phyloP scores from a whole-genome alignment of 352 stramenopile genomes.

The Thalassiosira livingstoniorum region DNA sequence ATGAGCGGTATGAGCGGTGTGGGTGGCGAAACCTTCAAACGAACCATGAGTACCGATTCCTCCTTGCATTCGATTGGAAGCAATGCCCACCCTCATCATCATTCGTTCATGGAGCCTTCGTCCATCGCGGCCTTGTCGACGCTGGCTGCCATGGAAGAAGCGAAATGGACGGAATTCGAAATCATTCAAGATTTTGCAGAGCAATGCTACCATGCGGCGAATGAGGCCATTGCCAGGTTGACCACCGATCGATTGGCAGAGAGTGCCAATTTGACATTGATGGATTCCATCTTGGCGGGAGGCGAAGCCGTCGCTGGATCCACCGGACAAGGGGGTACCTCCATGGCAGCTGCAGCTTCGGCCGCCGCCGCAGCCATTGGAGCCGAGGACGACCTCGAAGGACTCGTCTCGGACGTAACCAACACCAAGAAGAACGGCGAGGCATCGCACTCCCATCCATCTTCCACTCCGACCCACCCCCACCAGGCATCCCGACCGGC shows the following conservation, averaged over 20 bases:
- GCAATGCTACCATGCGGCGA: constrained; percentile 64
- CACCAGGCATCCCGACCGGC: background rate
- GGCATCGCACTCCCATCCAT: background rate
- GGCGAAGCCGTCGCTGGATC: background rate
- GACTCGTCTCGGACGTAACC: too few species aligned
- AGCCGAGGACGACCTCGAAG: background rate
- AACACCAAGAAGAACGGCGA: background rate
- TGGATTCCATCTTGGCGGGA: constrained; percentile 38
- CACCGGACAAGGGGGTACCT: background rate
- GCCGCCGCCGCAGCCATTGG: too few species aligned
- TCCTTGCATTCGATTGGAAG: background rate
- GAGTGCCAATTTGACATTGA: constrained; percentile 74
- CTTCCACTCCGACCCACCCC: background rate
- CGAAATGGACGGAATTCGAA: constrained; percentile 60
- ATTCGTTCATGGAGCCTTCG: too few species aligned
- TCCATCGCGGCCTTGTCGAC: constrained; percentile 6
- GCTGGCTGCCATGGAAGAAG: constrained; percentile 35
- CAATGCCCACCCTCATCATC: background rate
- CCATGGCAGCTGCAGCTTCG: too few species aligned
- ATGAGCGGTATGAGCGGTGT: too few species aligned
- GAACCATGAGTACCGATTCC: too few species aligned
- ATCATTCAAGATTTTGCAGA: constrained; percentile 72
- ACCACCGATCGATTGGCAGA: constrained; percentile 74
- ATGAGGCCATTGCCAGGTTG: constrained; percentile 75
- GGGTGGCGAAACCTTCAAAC: background rate